Conservation (phyloP, 2,329 filamentous ascomycete genomes). For the Albifimbria verrucaria region DNA sequence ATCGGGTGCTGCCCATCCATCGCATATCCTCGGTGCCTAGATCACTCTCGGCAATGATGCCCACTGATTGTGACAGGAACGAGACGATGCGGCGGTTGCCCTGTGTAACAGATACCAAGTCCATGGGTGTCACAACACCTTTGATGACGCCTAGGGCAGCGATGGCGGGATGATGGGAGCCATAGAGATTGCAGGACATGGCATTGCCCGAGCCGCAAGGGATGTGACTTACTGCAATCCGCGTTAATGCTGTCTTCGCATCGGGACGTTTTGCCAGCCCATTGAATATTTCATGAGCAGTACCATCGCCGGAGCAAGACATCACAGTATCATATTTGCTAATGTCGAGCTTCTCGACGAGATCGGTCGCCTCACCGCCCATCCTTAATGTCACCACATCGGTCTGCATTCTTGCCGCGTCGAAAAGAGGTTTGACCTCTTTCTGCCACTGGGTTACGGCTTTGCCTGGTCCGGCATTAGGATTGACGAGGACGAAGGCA, state of each 20-base stretch:
- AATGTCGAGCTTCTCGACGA: slow-evolving; percentile 73
- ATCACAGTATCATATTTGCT: slow-evolving; percentile 81
- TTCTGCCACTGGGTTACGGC: slow-evolving; percentile 71
- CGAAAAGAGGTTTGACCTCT: slow-evolving; percentile 77
- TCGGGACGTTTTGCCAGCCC: slow-evolving; percentile 76
- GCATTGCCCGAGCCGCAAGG: slow-evolving; percentile 95
- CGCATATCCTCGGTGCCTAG: slow-evolving; percentile 85
- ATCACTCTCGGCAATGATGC: slow-evolving; percentile 87
- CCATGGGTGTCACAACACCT: slow-evolving; percentile 77
- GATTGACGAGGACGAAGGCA: slow-evolving; percentile 87
- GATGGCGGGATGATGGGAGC: slow-evolving; percentile 69
- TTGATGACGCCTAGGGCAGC: slow-evolving; percentile 86
- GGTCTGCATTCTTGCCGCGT: slow-evolving; percentile 73
- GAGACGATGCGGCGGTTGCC: slow-evolving; percentile 71
- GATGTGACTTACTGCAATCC: slow-evolving; percentile 79
- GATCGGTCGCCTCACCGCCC: slow-evolving; percentile 73
- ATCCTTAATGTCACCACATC: slow-evolving; percentile 71
- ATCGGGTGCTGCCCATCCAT: slow-evolving; percentile 87
- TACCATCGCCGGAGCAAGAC: slow-evolving; percentile 87
- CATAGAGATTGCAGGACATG: slow-evolving; percentile 85
- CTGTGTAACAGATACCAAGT: slow-evolving; percentile 85
- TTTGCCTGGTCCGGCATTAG: slow-evolving; percentile 77
- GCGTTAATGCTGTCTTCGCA: slow-evolving; percentile 68
- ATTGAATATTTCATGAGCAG: slow-evolving; percentile 93
- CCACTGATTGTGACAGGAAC: slow-evolving; percentile 86